Conservation (phyloP, 768 basidiomycete genomes). For the Mycena floridula region DNA sequence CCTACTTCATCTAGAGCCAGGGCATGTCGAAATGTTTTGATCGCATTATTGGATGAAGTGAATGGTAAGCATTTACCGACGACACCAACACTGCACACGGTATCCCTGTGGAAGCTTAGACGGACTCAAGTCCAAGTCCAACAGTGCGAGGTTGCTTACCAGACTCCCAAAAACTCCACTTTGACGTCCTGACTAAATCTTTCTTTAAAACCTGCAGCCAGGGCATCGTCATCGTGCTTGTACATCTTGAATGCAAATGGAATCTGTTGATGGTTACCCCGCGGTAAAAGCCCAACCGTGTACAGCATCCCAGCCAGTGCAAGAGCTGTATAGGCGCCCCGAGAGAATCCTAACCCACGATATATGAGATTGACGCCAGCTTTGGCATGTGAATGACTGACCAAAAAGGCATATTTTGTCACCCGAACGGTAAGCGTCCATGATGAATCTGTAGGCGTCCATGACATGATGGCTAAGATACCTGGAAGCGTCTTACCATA, state of each 20-base stretch:
- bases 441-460: conserved; percentile 71
- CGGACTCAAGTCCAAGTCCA: too few species aligned
- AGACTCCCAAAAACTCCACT: conserved; percentile 81
- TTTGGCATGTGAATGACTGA: neutral
- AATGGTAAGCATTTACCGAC: conserved; percentile 59
- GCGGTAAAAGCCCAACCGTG: conserved; percentile 71
- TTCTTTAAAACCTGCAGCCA: conserved; percentile 64
- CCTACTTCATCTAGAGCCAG: conserved; percentile 65
- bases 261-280: conserved; percentile 62
- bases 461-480: conserved; percentile 45
- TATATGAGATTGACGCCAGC: neutral
- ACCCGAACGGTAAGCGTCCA: conserved; percentile 70
- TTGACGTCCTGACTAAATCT: conserved; percentile 63
- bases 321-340: conserved; percentile 51
- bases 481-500: conserved; percentile 41
- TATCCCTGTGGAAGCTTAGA: conserved; percentile 49
- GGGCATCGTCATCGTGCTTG: conserved; percentile 39
- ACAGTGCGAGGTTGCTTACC: conserved; percentile 44
- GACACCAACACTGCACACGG: conserved; percentile 63
- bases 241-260: conserved; percentile 74
- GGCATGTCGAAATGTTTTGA: conserved; percentile 73
- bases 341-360: conserved; percentile 5
- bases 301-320: conserved; percentile 72
- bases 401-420: conserved; percentile 59
- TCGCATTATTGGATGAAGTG: conserved; percentile 52